These are phyloP conservation scores for Achaetomiella virescens DNA, from an alignment of 495 filamentous ascomycete species.

Conservation along the genomic window DNA sequence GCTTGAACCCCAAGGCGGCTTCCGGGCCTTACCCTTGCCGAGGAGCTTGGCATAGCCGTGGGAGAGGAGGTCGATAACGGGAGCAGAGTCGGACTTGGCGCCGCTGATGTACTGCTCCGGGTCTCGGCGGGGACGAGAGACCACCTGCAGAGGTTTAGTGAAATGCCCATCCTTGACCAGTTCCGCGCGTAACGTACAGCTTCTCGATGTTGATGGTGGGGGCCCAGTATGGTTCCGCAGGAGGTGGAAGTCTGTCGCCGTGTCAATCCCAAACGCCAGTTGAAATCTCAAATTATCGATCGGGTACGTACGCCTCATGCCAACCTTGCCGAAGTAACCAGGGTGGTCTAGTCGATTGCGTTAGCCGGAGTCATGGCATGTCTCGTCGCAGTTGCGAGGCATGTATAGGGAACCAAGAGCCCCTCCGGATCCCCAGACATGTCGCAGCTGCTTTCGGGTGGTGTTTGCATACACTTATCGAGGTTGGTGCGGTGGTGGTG, in stretches of 20 bases:
- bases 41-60: slow-evolving; percentile 35
- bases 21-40: slow-evolving; percentile 28
- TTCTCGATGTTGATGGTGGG: slow-evolving; percentile 35
- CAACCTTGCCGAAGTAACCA: slow-evolving; percentile 37
- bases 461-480: slow-evolving; percentile 29
- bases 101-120: slow-evolving; percentile 33
- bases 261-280: slow-evolving; percentile 4
- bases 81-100: slow-evolving; percentile 28
- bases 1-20: neutral
- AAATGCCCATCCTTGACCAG: neutral
- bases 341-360: slow-evolving; percentile 26
- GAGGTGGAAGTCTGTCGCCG: slow-evolving; percentile 24
- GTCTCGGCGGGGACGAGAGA: slow-evolving; percentile 31
- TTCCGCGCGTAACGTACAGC: slow-evolving; percentile 21
- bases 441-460: slow-evolving; percentile 3
- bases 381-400: slow-evolving; percentile 1
- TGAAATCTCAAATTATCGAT: neutral
- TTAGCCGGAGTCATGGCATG: slow-evolving; percentile 14
- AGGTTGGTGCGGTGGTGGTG: slow-evolving; percentile 35
- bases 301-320: slow-evolving; percentile 28
- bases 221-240: slow-evolving; percentile 33
- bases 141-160: slow-evolving; percentile 17
- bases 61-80: slow-evolving; percentile 33
- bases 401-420: slow-evolving; percentile 2
- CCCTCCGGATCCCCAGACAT: neutral